Evolutionary conservation across 768 basidiomycete genomes (phyloP).

Genomic region (Suillus occidentalis): DNA sequence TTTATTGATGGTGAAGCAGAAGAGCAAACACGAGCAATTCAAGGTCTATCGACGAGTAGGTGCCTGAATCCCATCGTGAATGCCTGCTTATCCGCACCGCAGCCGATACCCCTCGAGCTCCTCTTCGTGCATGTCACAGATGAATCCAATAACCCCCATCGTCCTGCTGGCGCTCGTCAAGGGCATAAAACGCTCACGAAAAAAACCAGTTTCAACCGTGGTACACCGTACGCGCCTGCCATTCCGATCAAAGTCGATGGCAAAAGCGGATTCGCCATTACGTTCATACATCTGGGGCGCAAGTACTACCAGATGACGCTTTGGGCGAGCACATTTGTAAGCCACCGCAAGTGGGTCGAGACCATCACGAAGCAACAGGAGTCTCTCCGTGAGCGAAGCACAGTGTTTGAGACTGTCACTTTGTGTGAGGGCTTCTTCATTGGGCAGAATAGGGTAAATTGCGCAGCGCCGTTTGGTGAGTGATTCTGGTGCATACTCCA

Average conservation of each 20-base stretch:
- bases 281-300: conserved; percentile 90
- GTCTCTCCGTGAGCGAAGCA: conserved; percentile 76
- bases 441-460: conserved; percentile 85
- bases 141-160: conserved; percentile 42
- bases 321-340: conserved; percentile 84
- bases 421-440: conserved; percentile 89
- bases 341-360: conserved; percentile 94
- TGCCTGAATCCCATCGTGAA: conserved; percentile 10
- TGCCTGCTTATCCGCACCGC: conserved; percentile 4
- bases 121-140: conserved; percentile 80
- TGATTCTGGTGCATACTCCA: conserved; percentile 23
- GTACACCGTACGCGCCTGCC: conserved; percentile 44
- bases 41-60: conserved; percentile 91
- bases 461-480: conserved; percentile 85
- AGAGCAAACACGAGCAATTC: conserved; percentile 88
- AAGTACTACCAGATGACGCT: conserved; percentile 90
- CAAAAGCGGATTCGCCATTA: conserved; percentile 89
- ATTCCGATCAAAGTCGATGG: conserved; percentile 54
- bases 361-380: conserved; percentile 89
- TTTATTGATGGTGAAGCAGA: conserved; percentile 91
- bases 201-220: conserved; percentile 41
- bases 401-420: conserved; percentile 81
- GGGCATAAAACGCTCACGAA: conserved; percentile 42
- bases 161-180: conserved; percentile 42
- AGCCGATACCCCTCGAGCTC: conserved; percentile 97